Evolutionary conservation across 2,329 filamentous ascomycete genomes (phyloP).

Genomic region (Botrytis squamosa): DNA sequence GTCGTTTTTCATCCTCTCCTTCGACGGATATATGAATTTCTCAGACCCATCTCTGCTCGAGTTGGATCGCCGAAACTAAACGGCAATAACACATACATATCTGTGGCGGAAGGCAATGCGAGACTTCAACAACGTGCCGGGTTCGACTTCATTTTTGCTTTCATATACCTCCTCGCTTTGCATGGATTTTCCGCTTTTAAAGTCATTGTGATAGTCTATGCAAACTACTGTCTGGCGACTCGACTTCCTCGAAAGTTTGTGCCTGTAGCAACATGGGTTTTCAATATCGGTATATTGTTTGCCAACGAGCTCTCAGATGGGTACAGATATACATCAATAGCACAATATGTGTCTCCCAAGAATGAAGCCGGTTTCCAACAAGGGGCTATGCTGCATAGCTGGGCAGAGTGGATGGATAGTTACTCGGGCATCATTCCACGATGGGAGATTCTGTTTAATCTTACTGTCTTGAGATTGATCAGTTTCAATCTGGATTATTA

Average conservation of each 20-base stretch:
- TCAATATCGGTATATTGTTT: constrained; percentile 84
- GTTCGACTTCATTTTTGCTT: constrained; percentile 81
- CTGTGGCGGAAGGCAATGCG: constrained; percentile 48
- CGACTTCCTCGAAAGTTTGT: constrained; percentile 67
- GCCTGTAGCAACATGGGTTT: constrained; percentile 79
- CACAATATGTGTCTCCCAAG: constrained; percentile 48
- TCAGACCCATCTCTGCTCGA: constrained; percentile 31
- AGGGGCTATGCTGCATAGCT: constrained; percentile 38
- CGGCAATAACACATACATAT: constrained; percentile 41
- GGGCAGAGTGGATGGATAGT: constrained; percentile 72
- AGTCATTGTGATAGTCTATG: constrained; percentile 72
- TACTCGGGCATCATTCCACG: constrained; percentile 80
- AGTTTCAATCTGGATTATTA: constrained; percentile 98
- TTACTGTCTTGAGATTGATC: constrained; percentile 87
- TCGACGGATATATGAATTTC: constrained; percentile 66
- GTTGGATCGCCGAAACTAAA: constrained; percentile 34
- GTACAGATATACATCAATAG: constrained; percentile 69
- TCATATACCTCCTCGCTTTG: constrained; percentile 73
- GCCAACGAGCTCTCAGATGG: constrained; percentile 82
- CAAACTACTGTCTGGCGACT: constrained; percentile 80
- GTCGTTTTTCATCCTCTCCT: constrained; percentile 77
- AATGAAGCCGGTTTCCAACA: constrained; percentile 17
- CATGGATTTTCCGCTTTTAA: constrained; percentile 87
- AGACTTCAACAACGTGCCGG: constrained; percentile 68
- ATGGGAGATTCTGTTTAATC: constrained; percentile 98